phyloP scores from a whole-genome alignment of 495 filamentous ascomycete species.

The Talaromyces trachyspermus region DNA sequence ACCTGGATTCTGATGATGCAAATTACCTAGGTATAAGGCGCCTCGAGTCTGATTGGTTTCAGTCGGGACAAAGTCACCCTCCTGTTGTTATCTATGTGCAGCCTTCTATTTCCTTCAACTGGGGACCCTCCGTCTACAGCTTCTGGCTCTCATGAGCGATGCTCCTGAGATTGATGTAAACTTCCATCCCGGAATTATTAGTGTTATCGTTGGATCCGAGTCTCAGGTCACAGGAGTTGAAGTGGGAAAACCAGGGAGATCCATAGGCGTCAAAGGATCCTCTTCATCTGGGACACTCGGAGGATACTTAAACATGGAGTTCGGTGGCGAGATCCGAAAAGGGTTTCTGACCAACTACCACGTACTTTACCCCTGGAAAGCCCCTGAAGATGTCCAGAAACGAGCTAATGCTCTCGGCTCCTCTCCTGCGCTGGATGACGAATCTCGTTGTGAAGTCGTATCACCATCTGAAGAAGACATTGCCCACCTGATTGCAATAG shows the following conservation, averaged over 20 bases:
- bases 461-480: not conserved
- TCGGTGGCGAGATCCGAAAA: not conserved
- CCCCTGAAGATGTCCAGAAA: not conserved
- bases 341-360: slow-evolving; percentile 1
- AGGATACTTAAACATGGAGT: not conserved
- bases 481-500: too few relatives aligned
- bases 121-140: not conserved
- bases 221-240: too few relatives aligned
- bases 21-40: too few relatives aligned
- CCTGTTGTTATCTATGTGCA: not conserved
- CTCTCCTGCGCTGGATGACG: not conserved
- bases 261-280: not conserved
- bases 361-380: not conserved
- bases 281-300: not conserved
- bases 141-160: not conserved
- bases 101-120: not conserved
- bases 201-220: not conserved
- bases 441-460: not conserved
- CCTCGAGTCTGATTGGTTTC: too few relatives aligned
- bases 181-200: not conserved
- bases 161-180: not conserved
- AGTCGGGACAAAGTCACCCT: not conserved
- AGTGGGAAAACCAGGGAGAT: not conserved
- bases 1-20: too few relatives aligned
- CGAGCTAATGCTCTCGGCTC: not conserved